phyloP scores from a whole-genome alignment of 805 yeast genomes.

The Tetrapisispora pingtungensis region DNA sequence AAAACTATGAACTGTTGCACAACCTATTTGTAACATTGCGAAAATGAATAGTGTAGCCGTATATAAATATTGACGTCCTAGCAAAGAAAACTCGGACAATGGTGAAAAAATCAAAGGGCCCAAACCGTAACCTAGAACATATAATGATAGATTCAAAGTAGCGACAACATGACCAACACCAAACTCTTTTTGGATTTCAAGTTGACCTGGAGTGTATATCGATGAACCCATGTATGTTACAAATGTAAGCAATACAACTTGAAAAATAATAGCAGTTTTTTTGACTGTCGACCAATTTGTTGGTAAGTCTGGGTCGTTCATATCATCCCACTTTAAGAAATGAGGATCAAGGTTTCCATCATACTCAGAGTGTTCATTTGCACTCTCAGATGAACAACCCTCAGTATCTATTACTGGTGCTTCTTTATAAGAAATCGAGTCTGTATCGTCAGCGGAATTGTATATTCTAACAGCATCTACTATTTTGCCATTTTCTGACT shows the following conservation, averaged over 20 bases:
- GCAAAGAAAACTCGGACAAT: conserved; percentile 41
- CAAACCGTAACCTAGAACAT: conserved; percentile 50
- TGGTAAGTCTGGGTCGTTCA: conserved; percentile 47
- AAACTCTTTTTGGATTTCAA: conserved; percentile 36
- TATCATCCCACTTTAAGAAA: conserved; percentile 15
- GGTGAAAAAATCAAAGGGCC: conserved; percentile 55
- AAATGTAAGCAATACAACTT: conserved; percentile 38
- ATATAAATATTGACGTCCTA: conserved; percentile 47
- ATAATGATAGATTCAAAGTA: conserved; percentile 42
- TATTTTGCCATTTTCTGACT: neutral
- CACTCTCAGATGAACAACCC: neutral
- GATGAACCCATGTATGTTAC: conserved; percentile 50
- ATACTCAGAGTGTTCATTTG: too few species aligned
- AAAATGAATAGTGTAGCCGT: conserved; percentile 38
- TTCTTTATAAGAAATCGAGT: neutral
- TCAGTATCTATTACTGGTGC: neutral
- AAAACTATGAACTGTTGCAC: conserved; percentile 41
- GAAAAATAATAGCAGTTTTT: conserved; percentile 31
- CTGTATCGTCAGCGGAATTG: neutral
- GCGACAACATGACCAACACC: conserved; percentile 37
- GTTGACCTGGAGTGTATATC: conserved; percentile 43
- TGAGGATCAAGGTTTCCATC: conserved; percentile 19
- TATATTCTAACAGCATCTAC: neutral
- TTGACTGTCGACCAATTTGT: conserved; percentile 41
- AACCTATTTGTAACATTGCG: conserved; percentile 44